phyloP scores from a whole-genome alignment of 176 grass and related monocot species.

The Chloris gayana region DNA sequence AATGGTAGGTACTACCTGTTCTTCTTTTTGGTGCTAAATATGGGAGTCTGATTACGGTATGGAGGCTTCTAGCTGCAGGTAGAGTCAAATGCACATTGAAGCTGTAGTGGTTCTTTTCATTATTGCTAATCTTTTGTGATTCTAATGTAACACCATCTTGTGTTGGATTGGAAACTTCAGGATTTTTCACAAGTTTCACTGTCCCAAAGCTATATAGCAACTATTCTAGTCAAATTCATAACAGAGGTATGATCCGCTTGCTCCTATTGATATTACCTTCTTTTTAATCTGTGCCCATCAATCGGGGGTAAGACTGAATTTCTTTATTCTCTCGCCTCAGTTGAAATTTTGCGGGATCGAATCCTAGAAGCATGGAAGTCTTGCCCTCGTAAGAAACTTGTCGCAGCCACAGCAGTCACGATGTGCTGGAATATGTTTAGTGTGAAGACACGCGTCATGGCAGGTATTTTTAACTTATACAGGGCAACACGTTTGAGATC shows the following conservation, averaged over 20 bases:
- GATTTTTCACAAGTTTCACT: slow-evolving; percentile 88
- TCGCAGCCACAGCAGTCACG: slow-evolving; percentile 57
- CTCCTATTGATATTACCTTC: neutral
- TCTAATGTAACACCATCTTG: slow-evolving; percentile 10
- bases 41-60: slow-evolving; percentile 55
- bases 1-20: slow-evolving; percentile 61
- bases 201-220: slow-evolving; percentile 71
- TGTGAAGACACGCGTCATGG: slow-evolving; percentile 73
- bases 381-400: slow-evolving; percentile 88
- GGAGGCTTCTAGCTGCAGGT: slow-evolving; percentile 79
- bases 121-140: neutral
- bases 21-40: slow-evolving; percentile 69
- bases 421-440: slow-evolving; percentile 93
- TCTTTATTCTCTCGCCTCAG: slow-evolving; percentile 33
- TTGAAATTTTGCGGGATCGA: slow-evolving; percentile 44
- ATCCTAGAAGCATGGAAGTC: slow-evolving; percentile 69
- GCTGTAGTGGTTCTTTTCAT: neutral
- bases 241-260: slow-evolving; percentile 48
- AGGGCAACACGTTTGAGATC: neutral
- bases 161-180: slow-evolving; percentile 50
- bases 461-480: slow-evolving; percentile 47
- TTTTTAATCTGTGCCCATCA: neutral
- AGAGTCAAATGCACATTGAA: slow-evolving; percentile 17
- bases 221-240: slow-evolving; percentile 79
- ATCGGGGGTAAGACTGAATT: neutral